phyloP scores from a whole-genome alignment of 78 protist species.

The Chrysochromulina tobinii region DNA sequence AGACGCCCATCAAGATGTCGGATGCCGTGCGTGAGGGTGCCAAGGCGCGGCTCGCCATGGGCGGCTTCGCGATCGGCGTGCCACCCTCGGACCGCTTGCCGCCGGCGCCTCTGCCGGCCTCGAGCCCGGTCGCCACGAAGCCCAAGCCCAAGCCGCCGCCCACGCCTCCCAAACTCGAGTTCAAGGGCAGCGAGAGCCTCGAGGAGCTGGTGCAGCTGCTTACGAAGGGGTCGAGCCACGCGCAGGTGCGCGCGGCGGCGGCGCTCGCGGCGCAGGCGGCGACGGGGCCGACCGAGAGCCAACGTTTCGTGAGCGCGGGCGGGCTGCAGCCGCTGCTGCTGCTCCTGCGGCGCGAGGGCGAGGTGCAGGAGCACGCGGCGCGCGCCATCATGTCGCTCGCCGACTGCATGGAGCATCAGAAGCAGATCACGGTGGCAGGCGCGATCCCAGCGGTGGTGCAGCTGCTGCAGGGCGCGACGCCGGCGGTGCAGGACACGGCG shows the following conservation, averaged over 20 bases:
- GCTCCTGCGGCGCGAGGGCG: not conserved
- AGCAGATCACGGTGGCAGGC: not conserved
- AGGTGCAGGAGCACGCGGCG: constrained; percentile 24
- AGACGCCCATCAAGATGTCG: no score
- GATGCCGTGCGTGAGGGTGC: not conserved
- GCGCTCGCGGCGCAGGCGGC: constrained; percentile 3
- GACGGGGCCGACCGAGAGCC: not conserved
- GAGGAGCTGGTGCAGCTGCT: not conserved
- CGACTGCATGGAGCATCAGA: not conserved
- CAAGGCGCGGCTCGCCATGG: not conserved
- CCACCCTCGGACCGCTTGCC: no score
- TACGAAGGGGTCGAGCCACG: not conserved
- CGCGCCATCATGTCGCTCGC: not conserved
- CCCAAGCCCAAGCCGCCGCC: not conserved
- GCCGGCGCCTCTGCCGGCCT: not conserved
- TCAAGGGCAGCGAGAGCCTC: not conserved
- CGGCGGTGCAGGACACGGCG: not conserved
- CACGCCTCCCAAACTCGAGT: not conserved
- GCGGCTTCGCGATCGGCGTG: not conserved
- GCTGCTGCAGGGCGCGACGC: not conserved
- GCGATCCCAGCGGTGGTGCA: not conserved
- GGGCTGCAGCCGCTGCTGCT: constrained; percentile 10
- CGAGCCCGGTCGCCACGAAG: not conserved
- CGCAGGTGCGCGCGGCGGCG: not conserved
- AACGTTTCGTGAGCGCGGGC: not conserved